phyloP scores from a whole-genome alignment of 108 stramenopile genomes.

The Licmophora abbreviata region DNA sequence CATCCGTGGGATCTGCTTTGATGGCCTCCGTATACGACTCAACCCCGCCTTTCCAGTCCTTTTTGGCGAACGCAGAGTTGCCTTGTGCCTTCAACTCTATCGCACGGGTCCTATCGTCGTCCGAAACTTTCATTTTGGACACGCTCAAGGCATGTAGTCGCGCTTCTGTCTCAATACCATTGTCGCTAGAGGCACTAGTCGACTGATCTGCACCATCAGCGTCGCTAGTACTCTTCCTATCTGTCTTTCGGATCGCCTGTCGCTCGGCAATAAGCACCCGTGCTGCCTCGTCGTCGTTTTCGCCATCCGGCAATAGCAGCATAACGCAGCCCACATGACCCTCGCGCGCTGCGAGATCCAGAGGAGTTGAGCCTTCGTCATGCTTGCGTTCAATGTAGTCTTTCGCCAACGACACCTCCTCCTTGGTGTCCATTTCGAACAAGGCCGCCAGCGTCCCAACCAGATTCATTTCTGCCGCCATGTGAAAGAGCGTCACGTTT shows the following conservation, averaged over 20 bases:
- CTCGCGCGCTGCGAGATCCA: conserved; percentile 15
- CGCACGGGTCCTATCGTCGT: conserved; percentile 15
- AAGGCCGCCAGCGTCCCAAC: conserved; percentile 10
- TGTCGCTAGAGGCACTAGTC: not conserved
- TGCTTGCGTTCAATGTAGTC: conserved; percentile 3
- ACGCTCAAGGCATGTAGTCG: not conserved
- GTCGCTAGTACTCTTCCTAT: not conserved
- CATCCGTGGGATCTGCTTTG: conserved; percentile 33
- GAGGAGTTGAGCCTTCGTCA: conserved; percentile 8
- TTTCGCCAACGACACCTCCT: too few relatives aligned
- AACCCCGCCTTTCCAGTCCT: conserved; percentile 29
- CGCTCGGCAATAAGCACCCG: conserved; percentile 8
- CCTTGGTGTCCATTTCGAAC: too few relatives aligned
- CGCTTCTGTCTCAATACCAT: not conserved
- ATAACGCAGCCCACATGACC: conserved; percentile 12
- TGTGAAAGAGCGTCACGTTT: conserved; percentile 12
- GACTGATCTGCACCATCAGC: not conserved
- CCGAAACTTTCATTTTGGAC: not conserved
- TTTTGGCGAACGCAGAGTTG: conserved; percentile 19
- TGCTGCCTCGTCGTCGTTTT: conserved; percentile 6
- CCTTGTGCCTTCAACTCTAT: conserved; percentile 18
- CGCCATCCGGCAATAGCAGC: conserved; percentile 7
- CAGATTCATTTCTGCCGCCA: conserved; percentile 22
- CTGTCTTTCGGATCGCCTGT: not conserved
- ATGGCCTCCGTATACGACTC: conserved; percentile 52